phyloP scores from a whole-genome alignment of 768 basidiomycete species.

The Scleroderma bovista region DNA sequence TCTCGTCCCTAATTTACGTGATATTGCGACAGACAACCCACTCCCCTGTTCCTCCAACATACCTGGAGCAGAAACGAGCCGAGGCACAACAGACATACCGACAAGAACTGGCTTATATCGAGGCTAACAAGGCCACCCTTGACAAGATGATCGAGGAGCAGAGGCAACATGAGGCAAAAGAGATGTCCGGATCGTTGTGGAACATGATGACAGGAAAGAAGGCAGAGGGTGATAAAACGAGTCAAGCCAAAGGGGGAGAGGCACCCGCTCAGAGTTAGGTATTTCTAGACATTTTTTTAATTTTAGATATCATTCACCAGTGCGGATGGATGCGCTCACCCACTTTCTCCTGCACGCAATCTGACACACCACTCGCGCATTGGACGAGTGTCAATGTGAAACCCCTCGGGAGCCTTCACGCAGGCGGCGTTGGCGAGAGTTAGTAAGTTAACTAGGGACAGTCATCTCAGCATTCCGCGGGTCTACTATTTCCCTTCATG shows the following conservation, averaged over 20 bases:
- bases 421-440: no score
- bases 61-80: constrained; percentile 46
- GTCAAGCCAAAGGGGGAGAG: neutral
- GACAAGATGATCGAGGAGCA: constrained; percentile 49
- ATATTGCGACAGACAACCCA: constrained; percentile 11
- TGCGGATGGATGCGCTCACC: neutral
- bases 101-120: constrained; percentile 50
- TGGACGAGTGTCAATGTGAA: neutral
- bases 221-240: constrained; percentile 2
- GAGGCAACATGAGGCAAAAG: constrained; percentile 40
- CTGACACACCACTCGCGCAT: neutral
- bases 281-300: neutral
- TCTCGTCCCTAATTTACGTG: neutral
- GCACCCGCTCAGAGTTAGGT: neutral
- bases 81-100: constrained; percentile 47
- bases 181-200: constrained; percentile 42
- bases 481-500: no score
- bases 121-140: constrained; percentile 45
- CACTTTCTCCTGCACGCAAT: neutral
- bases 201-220: constrained; percentile 23
- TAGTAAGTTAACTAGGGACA: no score
- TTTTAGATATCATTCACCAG: neutral
- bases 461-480: no score
- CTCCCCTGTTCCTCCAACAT: constrained; percentile 40
- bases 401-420: no score